Conservation (phyloP, 1,284 basidiomycete genomes). For the Tilletia setariae region DNA sequence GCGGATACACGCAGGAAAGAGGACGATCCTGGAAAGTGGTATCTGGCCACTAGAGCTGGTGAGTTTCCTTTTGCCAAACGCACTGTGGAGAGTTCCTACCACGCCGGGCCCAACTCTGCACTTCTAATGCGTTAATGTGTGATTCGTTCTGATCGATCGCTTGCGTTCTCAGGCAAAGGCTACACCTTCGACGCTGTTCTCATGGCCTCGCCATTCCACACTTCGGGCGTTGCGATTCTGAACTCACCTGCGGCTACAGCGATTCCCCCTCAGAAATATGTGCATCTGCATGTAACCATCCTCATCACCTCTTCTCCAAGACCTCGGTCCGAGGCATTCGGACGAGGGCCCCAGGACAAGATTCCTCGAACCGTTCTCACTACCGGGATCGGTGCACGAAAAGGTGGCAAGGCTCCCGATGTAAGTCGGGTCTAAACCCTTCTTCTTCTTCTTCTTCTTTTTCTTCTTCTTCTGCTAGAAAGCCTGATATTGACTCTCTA, state of each 20-base stretch:
- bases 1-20: neutral
- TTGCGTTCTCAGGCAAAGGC: conserved; percentile 26
- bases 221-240: conserved; percentile 45
- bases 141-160: neutral
- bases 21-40: conserved; percentile 31
- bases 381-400: conserved; percentile 36
- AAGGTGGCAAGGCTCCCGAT: conserved; percentile 16
- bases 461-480: too few relatives aligned
- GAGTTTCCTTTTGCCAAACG: neutral
- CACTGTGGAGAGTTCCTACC: too few relatives aligned
- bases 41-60: conserved; percentile 40
- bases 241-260: conserved; percentile 49
- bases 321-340: conserved; percentile 72
- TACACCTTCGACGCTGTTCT: conserved; percentile 47
- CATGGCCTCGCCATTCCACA: conserved; percentile 49
- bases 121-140: too few relatives aligned
- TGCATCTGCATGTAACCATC: conserved; percentile 82
- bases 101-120: too few relatives aligned
- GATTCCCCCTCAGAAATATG: conserved; percentile 70
- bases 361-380: conserved; percentile 73
- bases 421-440: neutral
- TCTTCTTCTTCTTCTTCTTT: too few relatives aligned
- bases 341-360: conserved; percentile 56
- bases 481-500: too few relatives aligned
- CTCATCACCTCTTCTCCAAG: conserved; percentile 70